These are phyloP conservation scores for Marvania coccoides DNA, from an alignment of 139 green algal species.

Conservation along the genomic window DNA sequence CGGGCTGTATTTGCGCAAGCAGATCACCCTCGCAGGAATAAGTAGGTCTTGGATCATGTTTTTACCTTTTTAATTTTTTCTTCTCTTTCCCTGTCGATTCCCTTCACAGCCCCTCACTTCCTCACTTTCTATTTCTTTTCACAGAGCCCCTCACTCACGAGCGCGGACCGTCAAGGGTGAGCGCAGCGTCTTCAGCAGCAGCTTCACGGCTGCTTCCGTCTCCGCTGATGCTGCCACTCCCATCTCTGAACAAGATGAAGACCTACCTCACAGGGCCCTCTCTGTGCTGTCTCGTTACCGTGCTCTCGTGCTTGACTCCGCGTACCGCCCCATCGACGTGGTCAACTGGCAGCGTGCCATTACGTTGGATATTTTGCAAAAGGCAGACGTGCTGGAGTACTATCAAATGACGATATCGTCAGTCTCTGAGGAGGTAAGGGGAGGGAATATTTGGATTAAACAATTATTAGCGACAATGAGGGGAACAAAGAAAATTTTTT, in stretches of 20 bases:
- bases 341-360: conserved; percentile 51
- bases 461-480: too few relatives aligned
- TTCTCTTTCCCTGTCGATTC: too few relatives aligned
- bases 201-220: neutral
- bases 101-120: too few relatives aligned
- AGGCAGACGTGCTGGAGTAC: conserved; percentile 60
- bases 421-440: neutral
- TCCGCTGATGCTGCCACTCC: neutral
- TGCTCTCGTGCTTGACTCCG: conserved; percentile 48
- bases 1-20: too few relatives aligned
- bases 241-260: neutral
- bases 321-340: conserved; percentile 50
- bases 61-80: too few relatives aligned
- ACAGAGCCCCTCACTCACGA: too few relatives aligned
- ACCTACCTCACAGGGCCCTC: neutral
- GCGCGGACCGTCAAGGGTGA: too few relatives aligned
- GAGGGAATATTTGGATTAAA: too few relatives aligned
- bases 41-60: too few relatives aligned
- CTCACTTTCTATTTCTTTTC: too few relatives aligned
- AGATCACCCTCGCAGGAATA: too few relatives aligned
- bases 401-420: conserved; percentile 27
- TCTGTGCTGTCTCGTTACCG: conserved; percentile 16
- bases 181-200: neutral
- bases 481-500: too few relatives aligned
- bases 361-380: conserved; percentile 37